These are phyloP conservation scores for Truncatella angustata DNA, from an alignment of 2,329 filamentous ascomycete genomes.

Conservation along the genomic window DNA sequence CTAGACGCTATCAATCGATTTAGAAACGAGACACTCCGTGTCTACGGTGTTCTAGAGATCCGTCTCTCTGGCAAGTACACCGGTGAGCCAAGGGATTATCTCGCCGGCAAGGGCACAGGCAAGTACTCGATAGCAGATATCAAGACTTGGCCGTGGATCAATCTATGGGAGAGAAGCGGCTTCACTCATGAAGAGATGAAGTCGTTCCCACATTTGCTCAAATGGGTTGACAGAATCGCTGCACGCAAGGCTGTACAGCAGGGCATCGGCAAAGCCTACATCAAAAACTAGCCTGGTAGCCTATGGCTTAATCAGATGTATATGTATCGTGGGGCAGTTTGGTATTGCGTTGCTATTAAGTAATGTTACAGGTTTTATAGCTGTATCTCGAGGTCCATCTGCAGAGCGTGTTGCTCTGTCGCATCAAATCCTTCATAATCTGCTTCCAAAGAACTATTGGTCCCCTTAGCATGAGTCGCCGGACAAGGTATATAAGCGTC, in stretches of 20 bases:
- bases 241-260: slow-evolving; percentile 40
- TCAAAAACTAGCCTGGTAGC: too few species aligned
- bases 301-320: too few species aligned
- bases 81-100: slow-evolving; percentile 46
- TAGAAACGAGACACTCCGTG: slow-evolving; percentile 48
- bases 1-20: slow-evolving; percentile 46
- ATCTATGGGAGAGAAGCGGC: slow-evolving; percentile 39
- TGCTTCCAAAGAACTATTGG: too few species aligned
- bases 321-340: too few species aligned
- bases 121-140: slow-evolving; percentile 54
- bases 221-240: slow-evolving; percentile 52
- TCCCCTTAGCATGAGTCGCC: too few species aligned
- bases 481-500: neutral
- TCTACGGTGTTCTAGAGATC: slow-evolving; percentile 44
- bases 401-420: too few species aligned
- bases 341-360: too few species aligned
- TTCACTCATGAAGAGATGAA: slow-evolving; percentile 47
- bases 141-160: slow-evolving; percentile 50
- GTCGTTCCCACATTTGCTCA: slow-evolving; percentile 47
- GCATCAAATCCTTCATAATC: too few species aligned
- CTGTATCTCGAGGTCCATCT: too few species aligned
- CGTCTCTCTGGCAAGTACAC: slow-evolving; percentile 45
- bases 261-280: slow-evolving; percentile 17
- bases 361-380: too few species aligned
- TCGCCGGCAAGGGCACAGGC: slow-evolving; percentile 52